Conservation (phyloP, 495 filamentous ascomycete species). For the Lasiosphaeria miniovina region DNA sequence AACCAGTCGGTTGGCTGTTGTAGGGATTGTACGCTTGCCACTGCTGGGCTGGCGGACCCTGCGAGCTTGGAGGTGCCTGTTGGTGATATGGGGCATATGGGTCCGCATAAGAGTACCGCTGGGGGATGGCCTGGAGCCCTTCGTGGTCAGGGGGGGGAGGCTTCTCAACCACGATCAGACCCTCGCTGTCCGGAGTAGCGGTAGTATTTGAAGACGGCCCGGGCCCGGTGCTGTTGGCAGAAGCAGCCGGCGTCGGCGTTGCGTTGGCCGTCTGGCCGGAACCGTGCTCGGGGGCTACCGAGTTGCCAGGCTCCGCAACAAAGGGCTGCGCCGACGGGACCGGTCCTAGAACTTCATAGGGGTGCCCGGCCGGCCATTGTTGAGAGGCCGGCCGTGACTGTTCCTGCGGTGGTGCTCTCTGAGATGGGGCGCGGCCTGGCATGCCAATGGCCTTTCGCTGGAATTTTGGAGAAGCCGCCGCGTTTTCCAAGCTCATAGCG, state of each 20-base stretch:
- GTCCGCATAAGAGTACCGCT: not conserved
- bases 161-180: conserved; percentile 8
- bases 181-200: conserved; percentile 10
- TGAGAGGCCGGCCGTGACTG: not conserved
- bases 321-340: not conserved
- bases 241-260: too few relatives aligned
- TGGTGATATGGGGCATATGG: conserved; percentile 2
- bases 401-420: not conserved
- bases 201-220: not conserved
- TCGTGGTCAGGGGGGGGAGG: conserved; percentile 11
- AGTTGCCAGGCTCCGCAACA: conserved; percentile 1
- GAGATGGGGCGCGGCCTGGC: not conserved
- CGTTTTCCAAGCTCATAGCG: not conserved
- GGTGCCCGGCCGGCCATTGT: not conserved
- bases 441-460: conserved; percentile 1
- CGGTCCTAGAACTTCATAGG: not conserved
- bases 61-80: conserved; percentile 4
- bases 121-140: not conserved
- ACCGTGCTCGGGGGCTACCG: not conserved
- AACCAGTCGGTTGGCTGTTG: not conserved
- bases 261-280: too few relatives aligned
- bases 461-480: not conserved
- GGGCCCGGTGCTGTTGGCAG: too few relatives aligned
- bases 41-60: not conserved
- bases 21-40: not conserved